Evolutionary conservation across 768 basidiomycete species (phyloP).

Genomic region (Amyloporia xantha): DNA sequence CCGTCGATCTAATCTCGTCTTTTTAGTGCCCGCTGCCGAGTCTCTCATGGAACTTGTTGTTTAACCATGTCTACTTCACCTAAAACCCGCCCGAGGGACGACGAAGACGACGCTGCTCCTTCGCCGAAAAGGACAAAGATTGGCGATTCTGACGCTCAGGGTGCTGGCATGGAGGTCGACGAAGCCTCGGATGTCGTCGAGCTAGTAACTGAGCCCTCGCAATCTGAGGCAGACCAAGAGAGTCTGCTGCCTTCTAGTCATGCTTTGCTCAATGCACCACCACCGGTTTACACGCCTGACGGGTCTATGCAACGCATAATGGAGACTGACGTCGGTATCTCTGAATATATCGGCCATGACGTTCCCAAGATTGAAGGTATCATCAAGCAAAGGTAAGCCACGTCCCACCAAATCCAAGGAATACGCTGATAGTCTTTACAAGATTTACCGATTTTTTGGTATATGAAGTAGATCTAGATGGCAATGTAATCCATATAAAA

Average conservation of each 20-base stretch:
- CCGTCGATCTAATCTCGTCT: too few species aligned
- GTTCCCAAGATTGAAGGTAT: conserved; percentile 79
- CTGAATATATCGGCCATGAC: conserved; percentile 70
- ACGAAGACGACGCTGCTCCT: conserved; percentile 20
- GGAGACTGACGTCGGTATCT: conserved; percentile 86
- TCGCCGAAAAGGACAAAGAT: conserved; percentile 34
- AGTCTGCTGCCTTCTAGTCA: conserved; percentile 66
- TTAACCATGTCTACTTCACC: conserved; percentile 1
- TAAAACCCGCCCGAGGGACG: conserved; percentile 17
- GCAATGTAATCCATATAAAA: conserved; percentile 76
- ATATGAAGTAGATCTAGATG: conserved; percentile 79
- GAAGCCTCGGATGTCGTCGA: conserved; percentile 5
- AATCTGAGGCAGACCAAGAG: conserved; percentile 10
- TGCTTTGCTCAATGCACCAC: conserved; percentile 52
- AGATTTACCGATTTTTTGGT: conserved; percentile 98
- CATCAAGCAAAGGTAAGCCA: conserved; percentile 87
- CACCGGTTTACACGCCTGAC: conserved; percentile 41
- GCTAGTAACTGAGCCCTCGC: conserved; percentile 4
- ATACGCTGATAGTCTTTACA: conserved; percentile 3
- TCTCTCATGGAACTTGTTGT: not conserved
- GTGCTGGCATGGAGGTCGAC: conserved; percentile 12
- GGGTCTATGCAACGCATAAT: conserved; percentile 49
- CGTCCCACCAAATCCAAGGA: not conserved
- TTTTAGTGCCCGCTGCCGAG: not conserved
- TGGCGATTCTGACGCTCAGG: conserved; percentile 14